phyloP scores from a whole-genome alignment of 1,284 basidiomycete genomes.

The Cystobasidium pallidum region DNA sequence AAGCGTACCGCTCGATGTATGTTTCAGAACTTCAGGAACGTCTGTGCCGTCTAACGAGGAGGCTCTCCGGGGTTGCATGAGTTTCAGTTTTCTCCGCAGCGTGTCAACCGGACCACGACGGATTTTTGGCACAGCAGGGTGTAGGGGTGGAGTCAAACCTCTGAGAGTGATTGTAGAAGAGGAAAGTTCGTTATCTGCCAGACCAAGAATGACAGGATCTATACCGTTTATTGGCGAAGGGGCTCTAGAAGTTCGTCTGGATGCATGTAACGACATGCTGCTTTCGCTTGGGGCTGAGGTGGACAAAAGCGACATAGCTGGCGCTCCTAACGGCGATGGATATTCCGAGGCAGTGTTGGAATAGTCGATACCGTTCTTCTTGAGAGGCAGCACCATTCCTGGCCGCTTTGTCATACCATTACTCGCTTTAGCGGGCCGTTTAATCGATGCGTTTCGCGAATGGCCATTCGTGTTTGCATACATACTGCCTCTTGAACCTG shows the following conservation, averaged over 20 bases:
- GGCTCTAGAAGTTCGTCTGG: conserved; percentile 2
- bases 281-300: background rate
- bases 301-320: background rate
- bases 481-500: conserved; percentile 2
- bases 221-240: background rate
- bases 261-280: background rate
- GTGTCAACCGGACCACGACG: conserved; percentile 27
- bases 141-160: conserved; percentile 16
- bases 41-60: conserved; percentile 18
- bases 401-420: conserved; percentile 20
- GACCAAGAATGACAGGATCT: background rate
- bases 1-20: background rate
- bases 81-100: conserved; percentile 13
- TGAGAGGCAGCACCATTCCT: conserved; percentile 2
- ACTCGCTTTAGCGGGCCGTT: conserved; percentile 2
- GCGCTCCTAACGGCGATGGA: background rate
- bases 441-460: conserved; percentile 26
- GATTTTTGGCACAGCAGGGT: background rate
- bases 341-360: background rate
- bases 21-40: background rate
- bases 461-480: background rate
- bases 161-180: conserved; percentile 2
- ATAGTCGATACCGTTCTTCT: conserved; percentile 3
- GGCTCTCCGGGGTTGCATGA: conserved; percentile 22
- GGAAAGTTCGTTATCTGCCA: background rate